A percentile compares a stretch with the other conserved stretches of the same genome.
Evolutionary conservation across 495 filamentous ascomycete species (phyloP).

Genomic region (Penicillium pulvis): DNA sequence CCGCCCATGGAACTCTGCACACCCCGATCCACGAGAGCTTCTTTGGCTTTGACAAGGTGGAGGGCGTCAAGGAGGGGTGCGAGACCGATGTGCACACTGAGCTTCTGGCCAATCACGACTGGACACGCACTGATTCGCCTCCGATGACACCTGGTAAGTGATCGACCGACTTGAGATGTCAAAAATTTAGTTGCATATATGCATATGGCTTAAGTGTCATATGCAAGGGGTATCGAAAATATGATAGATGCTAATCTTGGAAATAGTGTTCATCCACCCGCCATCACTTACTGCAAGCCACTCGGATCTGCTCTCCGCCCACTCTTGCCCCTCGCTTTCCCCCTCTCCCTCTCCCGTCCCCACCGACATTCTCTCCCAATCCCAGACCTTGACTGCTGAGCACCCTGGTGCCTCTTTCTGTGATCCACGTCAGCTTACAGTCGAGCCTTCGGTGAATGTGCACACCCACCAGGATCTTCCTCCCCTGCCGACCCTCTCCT

Average conservation of each 20-base stretch:
- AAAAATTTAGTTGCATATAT: conserved; percentile 12
- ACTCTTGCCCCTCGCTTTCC: conserved; percentile 77
- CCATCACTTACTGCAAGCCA: conserved; percentile 66
- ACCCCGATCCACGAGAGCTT: conserved; percentile 83
- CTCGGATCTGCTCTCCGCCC: conserved; percentile 72
- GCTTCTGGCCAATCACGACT: conserved; percentile 75
- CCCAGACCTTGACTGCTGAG: conserved; percentile 52
- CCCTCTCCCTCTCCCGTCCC: conserved; percentile 73
- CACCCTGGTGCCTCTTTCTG: conserved; percentile 67
- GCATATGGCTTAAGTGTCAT: conserved; percentile 5
- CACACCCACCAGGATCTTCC: conserved; percentile 65
- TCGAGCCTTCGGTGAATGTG: conserved; percentile 60
- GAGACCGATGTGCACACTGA: conserved; percentile 74
- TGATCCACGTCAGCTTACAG: conserved; percentile 89
- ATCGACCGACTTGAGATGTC: conserved; percentile 18
- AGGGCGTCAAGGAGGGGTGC: conserved; percentile 80
- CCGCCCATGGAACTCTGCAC: conserved; percentile 71
- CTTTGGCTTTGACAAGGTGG: conserved; percentile 70
- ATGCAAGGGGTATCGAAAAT: conserved; percentile 23
- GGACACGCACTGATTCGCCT: conserved; percentile 74
- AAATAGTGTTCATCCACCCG: conserved; percentile 78
- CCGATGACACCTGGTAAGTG: conserved; percentile 92
- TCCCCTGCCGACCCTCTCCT: conserved; percentile 66
- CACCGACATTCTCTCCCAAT: conserved; percentile 64
- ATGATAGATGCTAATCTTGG: conserved; percentile 24